These are phyloP conservation scores for Gossypium herbaceum DNA, from an alignment of 345 rosid genomes.

Conservation along the genomic window DNA sequence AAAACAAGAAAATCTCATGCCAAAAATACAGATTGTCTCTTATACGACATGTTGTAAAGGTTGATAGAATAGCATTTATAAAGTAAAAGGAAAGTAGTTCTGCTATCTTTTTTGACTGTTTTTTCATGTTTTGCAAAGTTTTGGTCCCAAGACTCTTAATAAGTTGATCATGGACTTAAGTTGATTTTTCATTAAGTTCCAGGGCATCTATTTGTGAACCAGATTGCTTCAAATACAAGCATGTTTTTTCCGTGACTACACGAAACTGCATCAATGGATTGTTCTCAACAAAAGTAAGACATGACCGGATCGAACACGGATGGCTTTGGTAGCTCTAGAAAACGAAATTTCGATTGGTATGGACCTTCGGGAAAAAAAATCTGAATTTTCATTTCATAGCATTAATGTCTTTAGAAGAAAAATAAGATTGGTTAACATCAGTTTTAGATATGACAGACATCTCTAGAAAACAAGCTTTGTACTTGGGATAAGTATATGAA, in stretches of 20 bases:
- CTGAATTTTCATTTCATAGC: not conserved
- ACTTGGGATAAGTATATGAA: not conserved
- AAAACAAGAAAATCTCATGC: not conserved
- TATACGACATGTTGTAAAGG: slow-evolving; percentile 5
- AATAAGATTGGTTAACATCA: too few species aligned
- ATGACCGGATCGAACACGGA: not conserved
- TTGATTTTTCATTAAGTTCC: not conserved
- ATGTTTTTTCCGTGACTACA: not conserved
- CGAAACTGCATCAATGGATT: not conserved
- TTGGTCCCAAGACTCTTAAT: not conserved
- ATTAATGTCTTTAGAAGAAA: not conserved
- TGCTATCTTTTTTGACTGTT: not conserved
- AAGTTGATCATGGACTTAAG: not conserved
- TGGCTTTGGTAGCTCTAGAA: not conserved
- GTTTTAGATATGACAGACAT: not conserved
- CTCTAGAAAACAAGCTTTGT: not conserved
- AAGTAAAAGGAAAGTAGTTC: not conserved
- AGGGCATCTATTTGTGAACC: not conserved
- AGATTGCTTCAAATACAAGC: not conserved
- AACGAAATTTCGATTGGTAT: not conserved
- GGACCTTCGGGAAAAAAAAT: not conserved
- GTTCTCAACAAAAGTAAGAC: not conserved
- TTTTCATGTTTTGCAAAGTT: not conserved
- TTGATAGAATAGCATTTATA: not conserved
- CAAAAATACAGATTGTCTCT: not conserved